Percentiles rank a stretch among this genome's conserved stretches.
Conservation (phyloP, 495 filamentous ascomycete genomes). For the Niebla homalea region DNA sequence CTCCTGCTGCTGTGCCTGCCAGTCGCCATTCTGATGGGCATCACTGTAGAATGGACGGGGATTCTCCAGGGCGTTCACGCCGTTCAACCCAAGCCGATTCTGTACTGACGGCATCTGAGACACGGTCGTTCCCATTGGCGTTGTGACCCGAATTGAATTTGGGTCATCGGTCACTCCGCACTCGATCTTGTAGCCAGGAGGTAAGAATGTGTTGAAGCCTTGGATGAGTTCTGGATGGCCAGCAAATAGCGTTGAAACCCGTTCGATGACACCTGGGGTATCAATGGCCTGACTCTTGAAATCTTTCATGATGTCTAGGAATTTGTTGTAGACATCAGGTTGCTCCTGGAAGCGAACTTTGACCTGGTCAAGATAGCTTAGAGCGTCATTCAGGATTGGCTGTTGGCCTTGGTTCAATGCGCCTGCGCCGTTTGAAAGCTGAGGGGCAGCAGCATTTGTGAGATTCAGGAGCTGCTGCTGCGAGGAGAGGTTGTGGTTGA, state of each 20-base stretch:
- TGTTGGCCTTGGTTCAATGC: slow-evolving; percentile 73
- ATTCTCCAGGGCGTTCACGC: slow-evolving; percentile 5
- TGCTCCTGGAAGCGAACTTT: slow-evolving; percentile 96
- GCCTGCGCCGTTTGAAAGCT: slow-evolving; percentile 41
- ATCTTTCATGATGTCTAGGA: slow-evolving; percentile 99
- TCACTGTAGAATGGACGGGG: slow-evolving; percentile 16
- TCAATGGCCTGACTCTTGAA: slow-evolving; percentile 99
- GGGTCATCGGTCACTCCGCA: slow-evolving; percentile 85
- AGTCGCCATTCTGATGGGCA: slow-evolving; percentile 14
- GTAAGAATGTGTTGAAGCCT: slow-evolving; percentile 97
- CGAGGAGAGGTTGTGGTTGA: slow-evolving; percentile 38
- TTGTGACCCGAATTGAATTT: slow-evolving; percentile 92
- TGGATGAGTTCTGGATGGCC: slow-evolving; percentile 95
- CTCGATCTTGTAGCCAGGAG: slow-evolving; percentile 94
- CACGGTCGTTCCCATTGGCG: slow-evolving; percentile 66
- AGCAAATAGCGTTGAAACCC: slow-evolving; percentile 91
- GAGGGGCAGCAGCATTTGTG: slow-evolving; percentile 29
- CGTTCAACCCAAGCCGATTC: slow-evolving; percentile 11
- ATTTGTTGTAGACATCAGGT: slow-evolving; percentile 95
- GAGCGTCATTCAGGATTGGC: slow-evolving; percentile 89
- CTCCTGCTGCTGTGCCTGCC: slow-evolving; percentile 11
- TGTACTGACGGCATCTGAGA: slow-evolving; percentile 18
- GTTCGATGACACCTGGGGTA: slow-evolving; percentile 93
- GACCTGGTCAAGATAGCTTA: slow-evolving; percentile 96
- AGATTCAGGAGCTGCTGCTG: slow-evolving; percentile 49